Percentiles rank a stretch among this genome's conserved stretches.
These are phyloP conservation scores for Aureobasidium pullulans DNA, from an alignment of 2,329 filamentous ascomycete species.

Conservation along the genomic window DNA sequence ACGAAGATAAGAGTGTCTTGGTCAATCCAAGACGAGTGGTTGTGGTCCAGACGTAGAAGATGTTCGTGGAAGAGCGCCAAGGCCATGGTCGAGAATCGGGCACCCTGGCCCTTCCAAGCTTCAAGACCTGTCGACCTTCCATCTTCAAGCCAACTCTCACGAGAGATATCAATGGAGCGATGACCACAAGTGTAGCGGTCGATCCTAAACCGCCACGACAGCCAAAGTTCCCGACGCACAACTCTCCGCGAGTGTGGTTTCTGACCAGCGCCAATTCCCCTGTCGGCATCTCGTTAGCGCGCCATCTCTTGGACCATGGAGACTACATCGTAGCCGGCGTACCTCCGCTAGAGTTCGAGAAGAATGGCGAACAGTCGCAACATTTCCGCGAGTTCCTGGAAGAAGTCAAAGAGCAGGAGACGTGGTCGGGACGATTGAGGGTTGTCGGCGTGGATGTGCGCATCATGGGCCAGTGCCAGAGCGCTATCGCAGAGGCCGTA, in stretches of 20 bases:
- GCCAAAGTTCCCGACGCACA: constrained; percentile 53
- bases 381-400: constrained; percentile 76
- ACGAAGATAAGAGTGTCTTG: not conserved
- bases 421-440: constrained; percentile 72
- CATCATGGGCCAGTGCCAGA: constrained; percentile 65
- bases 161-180: not conserved
- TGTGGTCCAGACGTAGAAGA: not conserved
- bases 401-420: constrained; percentile 52
- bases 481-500: constrained; percentile 79
- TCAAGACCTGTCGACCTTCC: not conserved
- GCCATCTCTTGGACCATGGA: constrained; percentile 77
- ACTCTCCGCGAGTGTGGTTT: constrained; percentile 80
- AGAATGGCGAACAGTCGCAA: constrained; percentile 58
- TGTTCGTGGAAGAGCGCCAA: not conserved
- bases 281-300: constrained; percentile 72
- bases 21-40: not conserved
- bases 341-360: constrained; percentile 67
- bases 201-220: constrained; percentile 26
- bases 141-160: too few species aligned
- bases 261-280: constrained; percentile 81
- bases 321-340: constrained; percentile 85
- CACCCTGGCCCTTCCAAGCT: not conserved
- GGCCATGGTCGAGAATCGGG: not conserved
- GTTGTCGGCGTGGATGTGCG: constrained; percentile 53
- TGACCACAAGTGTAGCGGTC: constrained; percentile 3